These are phyloP conservation scores for Ophiocordyceps camponoti-saundersi DNA, from an alignment of 2,329 filamentous ascomycete species.

Conservation along the genomic window DNA sequence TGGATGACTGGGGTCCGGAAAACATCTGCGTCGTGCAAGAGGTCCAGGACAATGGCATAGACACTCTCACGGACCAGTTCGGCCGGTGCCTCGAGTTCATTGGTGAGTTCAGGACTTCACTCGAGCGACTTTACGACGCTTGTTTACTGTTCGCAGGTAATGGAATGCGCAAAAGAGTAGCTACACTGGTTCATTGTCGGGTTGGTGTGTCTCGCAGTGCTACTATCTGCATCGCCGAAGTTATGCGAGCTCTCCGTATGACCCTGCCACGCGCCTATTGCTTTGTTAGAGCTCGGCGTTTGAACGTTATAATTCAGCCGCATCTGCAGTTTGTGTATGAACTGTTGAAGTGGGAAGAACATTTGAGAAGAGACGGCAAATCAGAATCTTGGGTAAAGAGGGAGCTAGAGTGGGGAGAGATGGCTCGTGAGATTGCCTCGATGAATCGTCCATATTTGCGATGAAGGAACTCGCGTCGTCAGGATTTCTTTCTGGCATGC, in stretches of 20 bases:
- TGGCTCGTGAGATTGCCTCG: conserved; percentile 76
- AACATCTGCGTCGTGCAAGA: conserved; percentile 69
- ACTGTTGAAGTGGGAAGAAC: conserved; percentile 88
- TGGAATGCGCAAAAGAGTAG: conserved; percentile 58
- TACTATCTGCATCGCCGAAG: conserved; percentile 97
- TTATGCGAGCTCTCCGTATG: conserved; percentile 67
- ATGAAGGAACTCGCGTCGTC: conserved; percentile 17
- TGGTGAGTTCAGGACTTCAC: conserved; percentile 30
- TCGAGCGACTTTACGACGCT: too few relatives aligned
- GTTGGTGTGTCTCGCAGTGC: conserved; percentile 91
- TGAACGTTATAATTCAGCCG: conserved; percentile 97
- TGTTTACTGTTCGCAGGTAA: conserved; percentile 36
- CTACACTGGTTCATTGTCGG: conserved; percentile 88
- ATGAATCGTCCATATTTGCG: conserved; percentile 92
- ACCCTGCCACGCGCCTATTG: conserved; percentile 91
- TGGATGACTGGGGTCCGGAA: conserved; percentile 56
- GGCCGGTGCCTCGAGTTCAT: conserved; percentile 79
- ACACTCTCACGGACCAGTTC: conserved; percentile 77
- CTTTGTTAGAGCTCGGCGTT: conserved; percentile 75
- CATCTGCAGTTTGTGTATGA: conserved; percentile 92
- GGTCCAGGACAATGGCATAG: conserved; percentile 94
- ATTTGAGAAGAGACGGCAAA: conserved; percentile 38
- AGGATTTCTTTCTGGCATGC: too few relatives aligned
- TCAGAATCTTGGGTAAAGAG: conserved; percentile 34
- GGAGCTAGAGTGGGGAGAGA: conserved; percentile 81